Base-by-base conservation (phyloP, 257 asterid genomes). In the Plectranthus barbatus region DNA sequence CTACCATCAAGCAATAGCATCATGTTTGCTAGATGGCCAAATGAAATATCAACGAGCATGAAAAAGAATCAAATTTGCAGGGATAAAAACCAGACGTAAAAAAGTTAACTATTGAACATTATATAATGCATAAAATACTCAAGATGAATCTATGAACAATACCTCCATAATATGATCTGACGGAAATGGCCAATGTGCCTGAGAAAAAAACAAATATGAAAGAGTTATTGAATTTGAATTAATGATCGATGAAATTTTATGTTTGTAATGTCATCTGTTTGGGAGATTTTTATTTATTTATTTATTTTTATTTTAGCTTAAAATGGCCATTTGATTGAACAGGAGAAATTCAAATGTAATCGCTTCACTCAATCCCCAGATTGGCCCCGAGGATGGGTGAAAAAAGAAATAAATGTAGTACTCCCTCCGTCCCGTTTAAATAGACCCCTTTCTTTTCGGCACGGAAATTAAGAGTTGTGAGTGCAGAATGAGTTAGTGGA, bases 171-270 rank as follows among this genome's bases (percentile, higher is more conserved):
- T 72, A 68, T 89, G 97, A 77, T 75, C 23, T 13, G 89, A 81
- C 18, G 98, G 95, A 44, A 92, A 92, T 72, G 98, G 98, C 98
- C 98, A 91, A 65, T 88, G 95, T 34, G 86, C 94, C 98, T 91
- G 90, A 80, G 68, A 63, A 62, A 47, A 26, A 50, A 53, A 49
- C 24, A 64, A 62, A 6, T 15, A 46, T 54, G 44, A 31, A 56
- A 64, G 26, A 68, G 73, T 42, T 47, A 57, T 37, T 31, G 44
- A 56, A 56, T 23, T 18, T 48, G 41, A 57, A 67, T 9, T 2
- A 14, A 42, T 19, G 7, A 57, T 57, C 17, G 37, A 34, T 47
- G 63, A 60, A 33, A 26, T 5, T 26, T 26, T 26, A 5, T 26
- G 31, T 5, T 26, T 26, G 31, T 5, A 26, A 26, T 26, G 31